Base-by-base conservation (phyloP, 2,329 filamentous ascomycete species). In the Ascochyta fabae region DNA sequence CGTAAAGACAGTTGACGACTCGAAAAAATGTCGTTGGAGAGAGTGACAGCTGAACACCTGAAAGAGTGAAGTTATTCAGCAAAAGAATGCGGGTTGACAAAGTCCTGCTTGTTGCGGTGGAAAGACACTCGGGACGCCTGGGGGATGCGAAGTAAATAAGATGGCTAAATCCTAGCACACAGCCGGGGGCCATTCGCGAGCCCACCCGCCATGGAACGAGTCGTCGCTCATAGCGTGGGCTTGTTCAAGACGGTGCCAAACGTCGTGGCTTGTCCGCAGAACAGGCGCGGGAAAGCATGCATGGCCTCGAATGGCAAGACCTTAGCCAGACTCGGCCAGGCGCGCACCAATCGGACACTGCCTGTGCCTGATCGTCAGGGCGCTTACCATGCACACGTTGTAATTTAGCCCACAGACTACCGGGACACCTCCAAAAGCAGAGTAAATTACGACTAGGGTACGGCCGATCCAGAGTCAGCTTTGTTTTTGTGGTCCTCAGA, bases 11-110 rank as follows among this genome's bases (percentile, higher is more conserved):
- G 64, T 59, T 56, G 23, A 56, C 61, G 62, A 60, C 60, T 67
- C 58, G 62, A 42, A 60, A 58, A 52, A 46, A 59, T 53, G 55
- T 48, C 52, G 64, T 51, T 53, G 34, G 57, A 76, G 73, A 27
- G 74, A 75, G 58, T 64, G 74, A 69, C 57, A 68, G 71, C 71
- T 64, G 71, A 72, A 67, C 60, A 73, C 69, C 72, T 75, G 59
- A 75, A 74, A 42, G 74, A 75, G 72, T 75, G 73, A 73, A 76
- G 73, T 65, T 73, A 68, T 71, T 69, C 72, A 74, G 71, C 72
- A 64, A 72, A 73, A 69, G 53, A 73, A 72, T 66, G 60, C 67
- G 67, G 61, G 64, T 67, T 66, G 63, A 69, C 68, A 59, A 73
- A 69, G 67, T 73, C 73, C 71, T 72, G 71, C 69, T 74, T 71